Evolutionary conservation across 2,329 filamentous ascomycete genomes (phyloP).

Genomic region (Alternaria arbusti): DNA sequence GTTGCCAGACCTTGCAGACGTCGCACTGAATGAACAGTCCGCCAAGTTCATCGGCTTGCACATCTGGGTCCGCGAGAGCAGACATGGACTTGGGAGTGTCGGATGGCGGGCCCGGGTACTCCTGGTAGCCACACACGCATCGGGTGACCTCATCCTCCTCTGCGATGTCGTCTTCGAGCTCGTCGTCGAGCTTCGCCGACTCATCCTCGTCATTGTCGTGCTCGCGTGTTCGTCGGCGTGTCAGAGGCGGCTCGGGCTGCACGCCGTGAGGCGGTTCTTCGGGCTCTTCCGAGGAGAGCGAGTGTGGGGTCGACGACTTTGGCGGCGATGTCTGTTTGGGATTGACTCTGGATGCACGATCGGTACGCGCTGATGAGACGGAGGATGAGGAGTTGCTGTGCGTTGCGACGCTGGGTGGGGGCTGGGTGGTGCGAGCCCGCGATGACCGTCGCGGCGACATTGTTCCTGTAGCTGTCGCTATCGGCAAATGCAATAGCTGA

Average conservation of each 20-base stretch:
- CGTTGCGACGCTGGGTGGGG: slow-evolving; percentile 66
- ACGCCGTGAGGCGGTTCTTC: slow-evolving; percentile 62
- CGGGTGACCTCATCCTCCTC: slow-evolving; percentile 87
- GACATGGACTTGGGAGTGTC: slow-evolving; percentile 62
- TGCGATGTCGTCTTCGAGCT: slow-evolving; percentile 67
- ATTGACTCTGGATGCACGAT: slow-evolving; percentile 75
- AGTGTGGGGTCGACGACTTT: slow-evolving; percentile 77
- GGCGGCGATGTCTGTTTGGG: slow-evolving; percentile 75
- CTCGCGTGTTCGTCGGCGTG: slow-evolving; percentile 79
- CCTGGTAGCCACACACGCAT: slow-evolving; percentile 92
- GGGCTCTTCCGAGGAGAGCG: slow-evolving; percentile 71
- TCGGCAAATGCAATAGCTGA: neutral
- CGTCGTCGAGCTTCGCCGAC: slow-evolving; percentile 57
- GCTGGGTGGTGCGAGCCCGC: slow-evolving; percentile 81
- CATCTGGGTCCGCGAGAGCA: slow-evolving; percentile 63
- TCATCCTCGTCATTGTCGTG: slow-evolving; percentile 68
- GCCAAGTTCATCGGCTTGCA: slow-evolving; percentile 74
- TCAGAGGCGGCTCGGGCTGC: slow-evolving; percentile 70
- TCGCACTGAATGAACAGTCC: slow-evolving; percentile 99
- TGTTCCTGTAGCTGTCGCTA: slow-evolving; percentile 18
- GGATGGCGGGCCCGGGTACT: slow-evolving; percentile 82
- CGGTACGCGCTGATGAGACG: slow-evolving; percentile 73
- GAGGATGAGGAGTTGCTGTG: slow-evolving; percentile 79
- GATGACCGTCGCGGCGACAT: slow-evolving; percentile 87
- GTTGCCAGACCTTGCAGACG: slow-evolving; percentile 97